Base-by-base conservation (phyloP, 2,329 filamentous ascomycete genomes). In the Nigrospora osmanthi region DNA sequence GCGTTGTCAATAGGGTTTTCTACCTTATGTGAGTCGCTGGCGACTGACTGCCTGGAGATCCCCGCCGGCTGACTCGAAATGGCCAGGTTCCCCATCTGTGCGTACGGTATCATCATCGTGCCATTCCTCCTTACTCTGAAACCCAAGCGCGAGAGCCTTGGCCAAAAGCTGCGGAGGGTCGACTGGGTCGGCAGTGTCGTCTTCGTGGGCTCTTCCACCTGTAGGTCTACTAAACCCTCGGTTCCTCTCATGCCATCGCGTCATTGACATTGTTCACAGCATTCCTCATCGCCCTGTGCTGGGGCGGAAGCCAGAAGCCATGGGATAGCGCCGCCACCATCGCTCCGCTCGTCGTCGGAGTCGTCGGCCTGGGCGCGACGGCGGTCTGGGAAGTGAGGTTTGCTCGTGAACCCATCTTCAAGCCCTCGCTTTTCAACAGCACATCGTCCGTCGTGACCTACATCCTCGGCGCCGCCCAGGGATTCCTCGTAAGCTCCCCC, bases 201-300 rank as follows among this genome's bases (percentile, higher is more conserved):
- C 11, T 69, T 77, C 51, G 69, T 69, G 2, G 60, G 56, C 2
- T 66, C 67, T 2, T 58, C 67, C 6, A 65, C 70, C 10, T 44
- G 37, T 39, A 11, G 16, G 37, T 31, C 1, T 30, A n/a, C n/a
- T n/a, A n/a, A n/a, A n/a, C 4, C 13, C 9, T 12, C 5, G 11
- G 3, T 31, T 38, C 1, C 3, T 23, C 2, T 9, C 38, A 6
- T 32, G 17, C 33, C 16, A 12, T 10, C 9, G 23, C 23, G 2
- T 28, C 9, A 6, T 10, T 28, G 23, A 28, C 23, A 34, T 37
- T 9, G 11, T 3, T 9, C 3, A 2, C 32, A 11, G 59, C 67
- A 6, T 64, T 76, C 14, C 66, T 77, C 6, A 57, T 75, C 3
- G 64, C 70, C 0, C 60, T 76, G n/a, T 70, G 66, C 4, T 72